Conservation (phyloP, 306 rosid genomes). For the Trifolium subterraneum region DNA sequence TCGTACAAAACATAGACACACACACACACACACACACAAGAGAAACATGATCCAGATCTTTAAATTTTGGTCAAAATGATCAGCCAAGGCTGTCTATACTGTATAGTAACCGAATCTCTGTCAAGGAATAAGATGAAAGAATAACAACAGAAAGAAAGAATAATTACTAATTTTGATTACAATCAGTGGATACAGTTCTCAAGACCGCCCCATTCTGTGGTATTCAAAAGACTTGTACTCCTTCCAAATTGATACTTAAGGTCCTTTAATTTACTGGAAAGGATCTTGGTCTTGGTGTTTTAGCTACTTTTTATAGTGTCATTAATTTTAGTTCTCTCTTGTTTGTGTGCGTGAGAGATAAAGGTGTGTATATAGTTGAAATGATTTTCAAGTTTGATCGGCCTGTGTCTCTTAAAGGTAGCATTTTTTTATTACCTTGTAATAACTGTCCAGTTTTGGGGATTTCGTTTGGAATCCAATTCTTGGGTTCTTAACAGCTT, state of each 20-base stretch:
- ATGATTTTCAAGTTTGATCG: background rate
- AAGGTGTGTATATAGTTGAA: background rate
- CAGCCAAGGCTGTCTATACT: background rate
- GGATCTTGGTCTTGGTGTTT: background rate
- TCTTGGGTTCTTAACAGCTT: too few relatives aligned
- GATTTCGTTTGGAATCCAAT: too few relatives aligned
- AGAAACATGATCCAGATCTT: background rate
- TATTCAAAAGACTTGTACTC: background rate
- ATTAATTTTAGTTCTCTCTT: background rate
- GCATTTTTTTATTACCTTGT: background rate
- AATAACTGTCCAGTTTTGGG: too few relatives aligned
- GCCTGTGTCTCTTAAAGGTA: background rate
- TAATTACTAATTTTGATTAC: background rate
- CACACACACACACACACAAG: background rate
- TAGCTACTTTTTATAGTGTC: constrained; percentile 3
- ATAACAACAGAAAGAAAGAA: background rate
- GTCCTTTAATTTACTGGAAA: background rate
- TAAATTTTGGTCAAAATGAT: background rate
- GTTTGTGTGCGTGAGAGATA: background rate
- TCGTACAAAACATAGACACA: background rate
- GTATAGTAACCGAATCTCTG: background rate
- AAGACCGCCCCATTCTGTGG: background rate
- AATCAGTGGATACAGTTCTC: background rate
- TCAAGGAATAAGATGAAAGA: background rate
- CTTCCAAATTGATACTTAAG: background rate